Conservation (phyloP, 225 moss, liverwort and hornwort genomes). For the Marchantia polymorpha region DNA sequence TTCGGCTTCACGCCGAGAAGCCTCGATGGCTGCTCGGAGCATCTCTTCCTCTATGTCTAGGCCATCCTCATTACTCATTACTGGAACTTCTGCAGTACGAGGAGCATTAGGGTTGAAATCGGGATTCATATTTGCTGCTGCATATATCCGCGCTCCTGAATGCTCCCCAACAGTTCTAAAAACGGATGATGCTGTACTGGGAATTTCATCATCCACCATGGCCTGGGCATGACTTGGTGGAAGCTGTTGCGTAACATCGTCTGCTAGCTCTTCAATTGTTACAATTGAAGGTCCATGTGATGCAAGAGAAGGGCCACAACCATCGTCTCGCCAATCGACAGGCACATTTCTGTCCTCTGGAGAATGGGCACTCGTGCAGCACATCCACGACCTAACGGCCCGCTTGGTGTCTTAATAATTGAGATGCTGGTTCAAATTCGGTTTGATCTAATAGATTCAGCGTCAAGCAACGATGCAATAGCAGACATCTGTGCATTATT, state of each 20-base stretch:
- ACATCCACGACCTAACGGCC: constrained; percentile 20
- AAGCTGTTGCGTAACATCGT: constrained; percentile 23
- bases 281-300: constrained; percentile 24
- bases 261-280: constrained; percentile 52
- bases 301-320: constrained; percentile 21
- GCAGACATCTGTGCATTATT: no score
- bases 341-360: constrained; percentile 43
- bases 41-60: constrained; percentile 55
- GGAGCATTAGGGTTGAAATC: constrained; percentile 53
- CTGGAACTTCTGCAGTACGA: constrained; percentile 53
- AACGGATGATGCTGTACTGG: constrained; percentile 39
- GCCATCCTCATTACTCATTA: constrained; percentile 42
- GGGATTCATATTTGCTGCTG: constrained; percentile 33
- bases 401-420: constrained; percentile 16
- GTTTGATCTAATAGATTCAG: constrained; percentile 25
- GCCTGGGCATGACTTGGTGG: constrained; percentile 34
- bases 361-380: constrained; percentile 33
- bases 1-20: constrained; percentile 52
- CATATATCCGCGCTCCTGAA: constrained; percentile 28
- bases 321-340: constrained; percentile 37
- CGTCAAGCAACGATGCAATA: no score
- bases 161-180: constrained; percentile 34
- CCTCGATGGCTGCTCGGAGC: constrained; percentile 63
- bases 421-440: constrained; percentile 15
- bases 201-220: constrained; percentile 47